Conservation (phyloP, 2,329 filamentous ascomycete genomes). For the Penicillium sp. region DNA sequence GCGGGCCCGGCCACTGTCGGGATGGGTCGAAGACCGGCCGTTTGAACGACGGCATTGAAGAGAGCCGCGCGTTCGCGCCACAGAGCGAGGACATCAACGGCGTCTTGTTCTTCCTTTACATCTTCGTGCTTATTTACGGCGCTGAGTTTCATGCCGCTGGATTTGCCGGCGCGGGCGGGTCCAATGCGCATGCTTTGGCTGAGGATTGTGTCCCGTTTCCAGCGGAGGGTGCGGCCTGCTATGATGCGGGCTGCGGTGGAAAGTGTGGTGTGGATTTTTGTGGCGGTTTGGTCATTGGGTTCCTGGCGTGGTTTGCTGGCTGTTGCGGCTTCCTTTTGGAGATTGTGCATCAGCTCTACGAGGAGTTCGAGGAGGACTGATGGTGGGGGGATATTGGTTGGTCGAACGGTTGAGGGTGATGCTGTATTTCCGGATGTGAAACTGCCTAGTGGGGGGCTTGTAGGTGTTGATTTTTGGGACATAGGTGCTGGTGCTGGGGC, state of each 20-base stretch:
- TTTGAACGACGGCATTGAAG: slow-evolving; percentile 65
- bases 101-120: slow-evolving; percentile 83
- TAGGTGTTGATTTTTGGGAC: slow-evolving; percentile 7
- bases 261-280: slow-evolving; percentile 34
- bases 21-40: slow-evolving; percentile 51
- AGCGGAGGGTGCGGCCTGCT: slow-evolving; percentile 81
- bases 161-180: slow-evolving; percentile 70
- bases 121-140: slow-evolving; percentile 82
- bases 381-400: slow-evolving; percentile 87
- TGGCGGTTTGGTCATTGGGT: slow-evolving; percentile 21
- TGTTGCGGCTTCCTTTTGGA: slow-evolving; percentile 67
- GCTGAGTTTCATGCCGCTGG: slow-evolving; percentile 86
- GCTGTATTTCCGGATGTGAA: slow-evolving; percentile 15
- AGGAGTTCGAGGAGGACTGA: slow-evolving; percentile 80
- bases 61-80: slow-evolving; percentile 79
- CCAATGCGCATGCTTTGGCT: slow-evolving; percentile 87
- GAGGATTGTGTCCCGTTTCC: slow-evolving; percentile 86
- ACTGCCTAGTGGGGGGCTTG: slow-evolving; percentile 16
- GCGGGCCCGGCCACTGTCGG: slow-evolving; percentile 68
- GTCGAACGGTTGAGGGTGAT: slow-evolving; percentile 54
- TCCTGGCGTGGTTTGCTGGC: slow-evolving; percentile 56
- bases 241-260: slow-evolving; percentile 76
- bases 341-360: slow-evolving; percentile 69
- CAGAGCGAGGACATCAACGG: slow-evolving; percentile 71
- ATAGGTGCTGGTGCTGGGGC: slow-evolving; percentile 1